These are phyloP conservation scores for Ganoderma meredithae DNA, from an alignment of 1,284 basidiomycete species.

Conservation along the genomic window DNA sequence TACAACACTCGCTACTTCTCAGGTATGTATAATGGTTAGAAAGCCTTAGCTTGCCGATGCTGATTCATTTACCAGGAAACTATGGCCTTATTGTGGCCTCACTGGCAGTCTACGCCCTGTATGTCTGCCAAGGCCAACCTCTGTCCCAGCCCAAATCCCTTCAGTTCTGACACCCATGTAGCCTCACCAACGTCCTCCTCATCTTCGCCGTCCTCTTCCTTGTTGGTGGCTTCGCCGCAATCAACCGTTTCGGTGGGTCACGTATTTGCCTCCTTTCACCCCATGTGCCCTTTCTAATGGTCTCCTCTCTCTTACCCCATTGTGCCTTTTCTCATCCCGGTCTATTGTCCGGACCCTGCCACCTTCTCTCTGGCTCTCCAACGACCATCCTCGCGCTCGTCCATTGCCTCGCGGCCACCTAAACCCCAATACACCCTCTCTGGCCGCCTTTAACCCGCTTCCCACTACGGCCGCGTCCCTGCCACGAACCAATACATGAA, in stretches of 20 bases:
- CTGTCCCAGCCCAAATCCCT: background rate
- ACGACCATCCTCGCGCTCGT: background rate
- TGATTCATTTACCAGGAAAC: constrained; percentile 64
- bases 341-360: no score
- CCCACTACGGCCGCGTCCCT: background rate
- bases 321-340: background rate
- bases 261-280: constrained; percentile 8
- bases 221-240: constrained; percentile 89
- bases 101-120: constrained; percentile 92
- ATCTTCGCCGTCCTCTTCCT: constrained; percentile 90
- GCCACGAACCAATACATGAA: background rate
- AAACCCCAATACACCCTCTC: constrained; percentile 46
- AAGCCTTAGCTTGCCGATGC: background rate
- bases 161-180: constrained; percentile 29
- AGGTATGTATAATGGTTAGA: constrained; percentile 48
- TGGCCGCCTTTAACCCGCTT: background rate
- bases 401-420: background rate
- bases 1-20: constrained; percentile 96
- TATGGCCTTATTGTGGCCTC: constrained; percentile 86
- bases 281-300: background rate
- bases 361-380: background rate
- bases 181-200: constrained; percentile 82
- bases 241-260: constrained; percentile 88
- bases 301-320: constrained; percentile 10
- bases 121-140: constrained; percentile 42